phyloP scores from a whole-genome alignment of 2,329 filamentous ascomycete genomes.

The Arthroderma sp. region DNA sequence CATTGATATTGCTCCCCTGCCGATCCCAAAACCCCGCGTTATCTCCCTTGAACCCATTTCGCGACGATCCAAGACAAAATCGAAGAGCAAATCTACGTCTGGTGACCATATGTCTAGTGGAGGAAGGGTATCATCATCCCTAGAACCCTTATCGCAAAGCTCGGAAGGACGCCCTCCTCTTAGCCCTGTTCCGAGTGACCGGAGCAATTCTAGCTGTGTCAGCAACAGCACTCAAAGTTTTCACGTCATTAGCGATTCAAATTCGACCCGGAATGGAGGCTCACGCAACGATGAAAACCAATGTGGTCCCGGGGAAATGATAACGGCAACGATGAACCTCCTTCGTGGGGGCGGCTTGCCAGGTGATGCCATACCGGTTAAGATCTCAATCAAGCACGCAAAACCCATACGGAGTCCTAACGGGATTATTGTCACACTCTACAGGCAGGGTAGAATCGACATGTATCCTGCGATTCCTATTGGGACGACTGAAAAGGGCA shows the following conservation, averaged over 20 bases:
- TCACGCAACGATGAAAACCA: constrained; percentile 32
- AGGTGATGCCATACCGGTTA: constrained; percentile 69
- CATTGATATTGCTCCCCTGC: constrained; percentile 68
- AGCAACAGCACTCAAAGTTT: constrained; percentile 52
- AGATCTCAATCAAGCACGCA: constrained; percentile 72
- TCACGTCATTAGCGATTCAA: constrained; percentile 37
- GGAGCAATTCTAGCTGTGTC: constrained; percentile 55
- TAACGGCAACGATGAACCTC: constrained; percentile 74
- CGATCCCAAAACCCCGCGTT: constrained; percentile 61
- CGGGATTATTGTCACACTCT: constrained; percentile 84
- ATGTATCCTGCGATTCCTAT: constrained; percentile 52
- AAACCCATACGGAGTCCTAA: constrained; percentile 83
- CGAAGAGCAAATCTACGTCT: constrained; percentile 33
- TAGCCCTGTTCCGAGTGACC: constrained; percentile 48
- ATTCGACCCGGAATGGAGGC: constrained; percentile 23
- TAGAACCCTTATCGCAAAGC: constrained; percentile 14
- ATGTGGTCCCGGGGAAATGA: constrained; percentile 56
- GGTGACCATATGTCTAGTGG: constrained; percentile 32
- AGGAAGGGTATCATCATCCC: constrained; percentile 10
- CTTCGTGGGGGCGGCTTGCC: constrained; percentile 71
- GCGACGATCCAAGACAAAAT: constrained; percentile 47
- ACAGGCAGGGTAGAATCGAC: constrained; percentile 81
- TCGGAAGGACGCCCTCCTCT: constrained; percentile 22
- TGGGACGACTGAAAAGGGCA: constrained; percentile 49
- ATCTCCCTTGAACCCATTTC: constrained; percentile 81